Conservation (phyloP, 768 basidiomycete genomes). For the Omphalotus guepiniiformis region DNA sequence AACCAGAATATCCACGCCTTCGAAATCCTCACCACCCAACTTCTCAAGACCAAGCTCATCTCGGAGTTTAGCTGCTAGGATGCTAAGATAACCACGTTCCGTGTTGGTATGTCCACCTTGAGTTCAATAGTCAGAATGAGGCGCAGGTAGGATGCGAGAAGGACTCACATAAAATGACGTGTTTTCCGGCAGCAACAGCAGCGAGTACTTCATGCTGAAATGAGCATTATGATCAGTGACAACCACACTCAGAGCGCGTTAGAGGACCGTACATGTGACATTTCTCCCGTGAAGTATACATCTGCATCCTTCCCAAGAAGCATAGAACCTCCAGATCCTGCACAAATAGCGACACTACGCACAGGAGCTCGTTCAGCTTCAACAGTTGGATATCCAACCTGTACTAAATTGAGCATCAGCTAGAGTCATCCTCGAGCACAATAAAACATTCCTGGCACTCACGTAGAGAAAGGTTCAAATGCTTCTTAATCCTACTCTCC, state of each 20-base stretch:
- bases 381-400: slow-evolving; percentile 53
- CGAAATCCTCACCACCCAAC: slow-evolving; percentile 28
- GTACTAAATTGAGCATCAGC: slow-evolving; percentile 39
- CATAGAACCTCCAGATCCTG: slow-evolving; percentile 82
- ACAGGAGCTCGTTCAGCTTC: slow-evolving; percentile 30
- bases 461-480: slow-evolving; percentile 61
- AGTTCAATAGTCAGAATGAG: not conserved
- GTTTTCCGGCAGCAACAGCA: slow-evolving; percentile 66
- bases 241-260: not conserved
- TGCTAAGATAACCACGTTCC: slow-evolving; percentile 87
- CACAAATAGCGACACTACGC: slow-evolving; percentile 80
- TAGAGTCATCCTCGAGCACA: slow-evolving; percentile 10
- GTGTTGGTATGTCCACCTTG: slow-evolving; percentile 91
- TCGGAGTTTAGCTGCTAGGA: slow-evolving; percentile 61
- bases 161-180: slow-evolving; percentile 79
- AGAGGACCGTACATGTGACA: slow-evolving; percentile 65
- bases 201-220: slow-evolving; percentile 83
- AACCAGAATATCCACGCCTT: slow-evolving; percentile 59
- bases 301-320: slow-evolving; percentile 72
- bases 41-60: slow-evolving; percentile 41
- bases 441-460: slow-evolving; percentile 20
- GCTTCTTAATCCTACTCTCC: slow-evolving; percentile 63
- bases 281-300: slow-evolving; percentile 90
- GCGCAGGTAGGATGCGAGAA: not conserved
- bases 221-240: slow-evolving; percentile 4